phyloP scores from a whole-genome alignment of 805 yeast species.

The Lachancea kluyveri region DNA sequence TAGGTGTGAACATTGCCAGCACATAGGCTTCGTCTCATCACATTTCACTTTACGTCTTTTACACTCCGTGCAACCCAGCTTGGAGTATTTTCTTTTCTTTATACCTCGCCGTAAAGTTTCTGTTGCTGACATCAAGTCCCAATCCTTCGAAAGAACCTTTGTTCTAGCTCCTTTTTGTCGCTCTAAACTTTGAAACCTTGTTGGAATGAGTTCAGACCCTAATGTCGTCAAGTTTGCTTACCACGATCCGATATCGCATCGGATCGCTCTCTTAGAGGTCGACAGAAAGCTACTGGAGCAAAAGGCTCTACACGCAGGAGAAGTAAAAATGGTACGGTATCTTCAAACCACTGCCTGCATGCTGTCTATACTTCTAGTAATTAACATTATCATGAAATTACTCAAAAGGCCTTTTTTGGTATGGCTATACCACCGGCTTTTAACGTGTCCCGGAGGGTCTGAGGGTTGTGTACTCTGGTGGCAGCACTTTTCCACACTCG shows the following conservation, averaged over 20 bases:
- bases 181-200: too few relatives aligned
- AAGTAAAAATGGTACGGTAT: too few relatives aligned
- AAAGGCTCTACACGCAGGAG: too few relatives aligned
- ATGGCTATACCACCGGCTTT: constrained; percentile 10
- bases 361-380: constrained; percentile 5
- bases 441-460: constrained; percentile 15
- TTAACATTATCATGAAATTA: constrained; percentile 11
- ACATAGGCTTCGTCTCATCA: constrained; percentile 8
- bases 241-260: too few relatives aligned
- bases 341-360: constrained; percentile 1
- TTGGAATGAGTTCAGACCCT: too few relatives aligned
- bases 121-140: too few relatives aligned
- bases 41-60: constrained; percentile 15
- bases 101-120: too few relatives aligned
- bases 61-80: constrained; percentile 12
- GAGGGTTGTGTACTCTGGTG: constrained; percentile 23
- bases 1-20: constrained; percentile 11
- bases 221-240: too few relatives aligned
- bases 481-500: constrained; percentile 21
- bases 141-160: too few relatives aligned
- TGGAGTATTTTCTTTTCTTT: constrained; percentile 8
- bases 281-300: too few relatives aligned
- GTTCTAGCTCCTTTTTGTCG: too few relatives aligned
- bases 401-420: constrained; percentile 5
- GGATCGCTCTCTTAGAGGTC: too few relatives aligned